Base-by-base conservation (phyloP, 2,329 filamentous ascomycete genomes). In the Trichoderma harzianum region DNA sequence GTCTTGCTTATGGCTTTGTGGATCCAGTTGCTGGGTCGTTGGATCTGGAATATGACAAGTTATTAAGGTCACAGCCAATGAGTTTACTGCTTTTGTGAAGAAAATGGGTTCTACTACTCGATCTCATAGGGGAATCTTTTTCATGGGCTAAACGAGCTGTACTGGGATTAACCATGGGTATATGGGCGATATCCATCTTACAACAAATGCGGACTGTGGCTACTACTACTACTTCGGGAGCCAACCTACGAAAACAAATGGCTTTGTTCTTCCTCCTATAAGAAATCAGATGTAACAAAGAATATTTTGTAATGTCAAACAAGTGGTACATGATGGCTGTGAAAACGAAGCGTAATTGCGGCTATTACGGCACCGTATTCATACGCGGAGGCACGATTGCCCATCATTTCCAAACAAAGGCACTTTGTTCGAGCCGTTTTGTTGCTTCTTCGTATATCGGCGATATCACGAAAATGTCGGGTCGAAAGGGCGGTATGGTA, bases 371-470 rank as follows among this genome's bases (percentile, higher is more conserved):
- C n/a, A 53, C 21, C 21, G 47, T 24, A 24, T 53, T 7, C 18
- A 53, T 24, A 53, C 47, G 21, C 11, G 24, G 6, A n/a, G 36
- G 7, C 47, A 51, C 24, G 1, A 2, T n/a, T 66, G 63, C 16
- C 14, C 34, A 68, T 58, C 55, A 51, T 3, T 69, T 69, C 66
- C 66, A 32, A 51, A 51, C 7, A 34, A 47, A n/a, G 66, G 24
- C 66, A 58, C 55, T 68, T 69, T 69, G 12, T 61, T 69, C 66
- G 53, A 69, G 34, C 66, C 36, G 5, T 32, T 11, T 30, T 58
- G 1, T n/a, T 39, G 16, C 5, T 12, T 34, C 18, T 60, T 66
- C 65, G 65, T 68, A 58, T 58, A 16, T 30, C 11, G 24, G 10
- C 16, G 43, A 65, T 3, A 18, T 21, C 51, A 21, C 3, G 2